Percentiles rank a stretch among this genome's conserved stretches.
Evolutionary conservation across 2,329 filamentous ascomycete species (phyloP).

Genomic region (Paraconiothyrium sp.): DNA sequence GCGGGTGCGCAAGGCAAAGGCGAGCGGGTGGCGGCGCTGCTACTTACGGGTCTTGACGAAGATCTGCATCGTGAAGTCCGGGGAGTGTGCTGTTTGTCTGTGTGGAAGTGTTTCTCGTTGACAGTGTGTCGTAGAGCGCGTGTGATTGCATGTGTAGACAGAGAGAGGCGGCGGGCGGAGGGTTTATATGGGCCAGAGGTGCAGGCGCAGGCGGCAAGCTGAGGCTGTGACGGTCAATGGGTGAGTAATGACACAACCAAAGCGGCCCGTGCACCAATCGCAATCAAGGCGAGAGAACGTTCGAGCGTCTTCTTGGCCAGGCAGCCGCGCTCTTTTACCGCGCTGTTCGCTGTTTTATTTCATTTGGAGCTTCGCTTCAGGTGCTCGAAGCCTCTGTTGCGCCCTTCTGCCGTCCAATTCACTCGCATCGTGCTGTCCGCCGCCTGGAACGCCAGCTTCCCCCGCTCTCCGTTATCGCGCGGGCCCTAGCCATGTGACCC

Average conservation of each 20-base stretch:
- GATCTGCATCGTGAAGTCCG: conserved; percentile 82
- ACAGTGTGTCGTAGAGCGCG: conserved; percentile 6
- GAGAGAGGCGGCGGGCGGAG: conserved; percentile 23
- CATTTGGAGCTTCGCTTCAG: not conserved
- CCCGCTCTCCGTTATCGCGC: conserved; percentile 43
- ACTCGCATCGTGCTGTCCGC: not conserved
- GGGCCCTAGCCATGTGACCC: conserved; percentile 34
- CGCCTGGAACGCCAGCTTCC: conserved; percentile 23
- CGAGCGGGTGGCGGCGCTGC: conserved; percentile 38
- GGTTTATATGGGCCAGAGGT: conserved; percentile 41
- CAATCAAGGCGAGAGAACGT: conserved; percentile 41
- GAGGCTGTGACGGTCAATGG: conserved; percentile 45
- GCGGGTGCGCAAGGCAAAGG: conserved; percentile 32
- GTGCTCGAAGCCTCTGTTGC: conserved; percentile 3
- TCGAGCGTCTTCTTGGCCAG: conserved; percentile 42
- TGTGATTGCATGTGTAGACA: conserved; percentile 28
- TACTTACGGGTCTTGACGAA: conserved; percentile 94
- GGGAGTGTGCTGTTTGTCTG: not conserved
- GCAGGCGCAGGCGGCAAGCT: conserved; percentile 40
- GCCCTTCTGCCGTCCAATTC: conserved; percentile 3
- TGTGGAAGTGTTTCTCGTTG: conserved; percentile 10
- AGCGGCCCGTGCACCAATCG: conserved; percentile 44
- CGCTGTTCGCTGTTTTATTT: not conserved
- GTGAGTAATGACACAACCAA: conserved; percentile 43
- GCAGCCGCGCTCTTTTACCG: conserved; percentile 16